These are phyloP conservation scores for Fusarium coicis DNA, from an alignment of 2,329 filamentous ascomycete species.

Conservation along the genomic window DNA sequence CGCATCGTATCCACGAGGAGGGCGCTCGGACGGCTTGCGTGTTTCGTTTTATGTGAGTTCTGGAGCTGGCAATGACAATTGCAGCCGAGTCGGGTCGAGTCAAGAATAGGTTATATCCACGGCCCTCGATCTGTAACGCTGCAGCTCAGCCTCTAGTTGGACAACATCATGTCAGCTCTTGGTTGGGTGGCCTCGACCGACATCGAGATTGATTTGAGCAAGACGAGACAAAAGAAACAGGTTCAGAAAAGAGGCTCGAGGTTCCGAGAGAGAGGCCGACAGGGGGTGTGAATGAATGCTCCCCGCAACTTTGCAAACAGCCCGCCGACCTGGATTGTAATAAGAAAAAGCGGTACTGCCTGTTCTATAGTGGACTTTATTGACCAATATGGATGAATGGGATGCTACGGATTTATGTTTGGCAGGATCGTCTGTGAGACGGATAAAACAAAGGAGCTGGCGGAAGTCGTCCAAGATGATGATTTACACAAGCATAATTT, in stretches of 20 bases:
- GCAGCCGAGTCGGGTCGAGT: background rate
- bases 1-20: conserved; percentile 27
- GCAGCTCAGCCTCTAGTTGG: conserved; percentile 28
- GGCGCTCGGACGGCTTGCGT: conserved; percentile 36
- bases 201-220: conserved; percentile 10
- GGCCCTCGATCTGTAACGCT: conserved; percentile 20
- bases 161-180: conserved; percentile 32
- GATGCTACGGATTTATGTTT: background rate
- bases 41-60: conserved; percentile 9
- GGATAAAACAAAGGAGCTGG: background rate
- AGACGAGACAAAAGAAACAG: conserved; percentile 6
- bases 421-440: background rate
- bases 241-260: conserved; percentile 13
- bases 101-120: background rate
- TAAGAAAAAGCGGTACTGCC: conserved; percentile 17
- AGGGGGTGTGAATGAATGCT: conserved; percentile 5
- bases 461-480: conserved; percentile 16
- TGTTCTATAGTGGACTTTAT: background rate
- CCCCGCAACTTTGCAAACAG: conserved; percentile 1
- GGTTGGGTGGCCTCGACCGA: conserved; percentile 17
- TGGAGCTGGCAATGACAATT: background rate
- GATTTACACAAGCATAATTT: conserved; percentile 29
- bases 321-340: conserved; percentile 7
- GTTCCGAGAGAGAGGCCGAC: conserved; percentile 25
- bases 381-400: background rate